Conservation (phyloP, 2,329 filamentous ascomycete genomes). For the Metarhizium humberi region DNA sequence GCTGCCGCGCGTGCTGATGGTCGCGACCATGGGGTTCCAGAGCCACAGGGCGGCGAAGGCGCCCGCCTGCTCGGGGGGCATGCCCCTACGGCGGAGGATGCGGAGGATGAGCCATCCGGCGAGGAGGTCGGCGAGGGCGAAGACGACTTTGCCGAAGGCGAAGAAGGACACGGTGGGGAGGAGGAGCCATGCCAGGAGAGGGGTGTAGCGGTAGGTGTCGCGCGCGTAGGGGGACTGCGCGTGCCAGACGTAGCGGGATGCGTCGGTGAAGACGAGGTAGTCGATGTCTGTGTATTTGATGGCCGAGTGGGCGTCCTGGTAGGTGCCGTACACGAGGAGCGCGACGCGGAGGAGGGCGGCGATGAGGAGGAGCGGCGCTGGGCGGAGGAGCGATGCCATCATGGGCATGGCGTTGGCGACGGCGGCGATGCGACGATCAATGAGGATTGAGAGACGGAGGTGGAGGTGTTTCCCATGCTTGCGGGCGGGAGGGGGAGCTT, state of each 20-base stretch:
- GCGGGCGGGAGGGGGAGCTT: constrained; percentile 4
- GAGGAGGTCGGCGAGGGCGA: constrained; percentile 72
- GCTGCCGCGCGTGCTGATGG: constrained; percentile 90
- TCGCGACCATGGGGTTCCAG: constrained; percentile 95
- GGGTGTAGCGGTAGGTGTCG: constrained; percentile 95
- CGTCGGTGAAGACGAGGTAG: constrained; percentile 97
- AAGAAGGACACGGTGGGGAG: constrained; percentile 74
- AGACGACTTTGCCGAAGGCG: constrained; percentile 79
- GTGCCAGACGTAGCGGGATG: constrained; percentile 64
- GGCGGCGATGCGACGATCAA: neutral
- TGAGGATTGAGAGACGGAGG: neutral
- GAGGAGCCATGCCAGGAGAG: constrained; percentile 83
- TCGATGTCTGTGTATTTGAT: constrained; percentile 99
- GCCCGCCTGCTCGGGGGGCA: constrained; percentile 48
- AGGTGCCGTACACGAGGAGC: constrained; percentile 80
- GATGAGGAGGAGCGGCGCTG: constrained; percentile 42
- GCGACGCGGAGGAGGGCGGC: constrained; percentile 56
- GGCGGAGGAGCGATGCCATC: constrained; percentile 19
- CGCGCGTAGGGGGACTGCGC: constrained; percentile 71
- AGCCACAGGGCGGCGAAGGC: constrained; percentile 84
- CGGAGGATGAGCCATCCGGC: constrained; percentile 67
- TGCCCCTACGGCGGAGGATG: constrained; percentile 29
- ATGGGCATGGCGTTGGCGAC: constrained; percentile 2
- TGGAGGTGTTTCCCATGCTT: neutral
- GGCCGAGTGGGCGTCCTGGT: constrained; percentile 85